These are phyloP conservation scores for Botrytis fabae DNA, from an alignment of 2,329 filamentous ascomycete genomes.

Conservation along the genomic window DNA sequence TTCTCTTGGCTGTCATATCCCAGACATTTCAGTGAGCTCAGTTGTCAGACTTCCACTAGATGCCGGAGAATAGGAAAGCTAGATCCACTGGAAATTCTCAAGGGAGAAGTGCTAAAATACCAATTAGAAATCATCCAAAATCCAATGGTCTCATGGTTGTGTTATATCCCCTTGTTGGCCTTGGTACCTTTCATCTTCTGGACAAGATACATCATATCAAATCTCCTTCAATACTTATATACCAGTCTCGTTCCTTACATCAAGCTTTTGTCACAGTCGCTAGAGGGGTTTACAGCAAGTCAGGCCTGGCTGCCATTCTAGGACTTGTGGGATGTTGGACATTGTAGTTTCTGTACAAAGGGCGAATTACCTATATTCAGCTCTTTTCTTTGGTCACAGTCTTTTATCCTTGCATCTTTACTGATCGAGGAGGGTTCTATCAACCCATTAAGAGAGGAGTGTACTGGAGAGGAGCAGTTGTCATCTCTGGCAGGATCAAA, in stretches of 20 bases:
- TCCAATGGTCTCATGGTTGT: too few species aligned
- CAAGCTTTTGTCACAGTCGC: not conserved
- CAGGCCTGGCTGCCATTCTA: not conserved
- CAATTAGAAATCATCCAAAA: too few species aligned
- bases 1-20: not conserved
- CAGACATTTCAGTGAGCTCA: not conserved
- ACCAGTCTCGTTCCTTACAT: not conserved
- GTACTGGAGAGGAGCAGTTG: not conserved
- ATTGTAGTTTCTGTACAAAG: not conserved
- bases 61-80: not conserved
- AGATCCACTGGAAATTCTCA: not conserved
- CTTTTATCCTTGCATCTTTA: not conserved
- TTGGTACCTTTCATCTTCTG: too few species aligned
- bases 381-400: not conserved
- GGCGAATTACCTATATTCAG: not conserved
- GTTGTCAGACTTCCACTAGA: not conserved
- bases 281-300: not conserved
- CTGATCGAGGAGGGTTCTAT: not conserved
- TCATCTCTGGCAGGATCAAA: not conserved
- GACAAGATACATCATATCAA: not conserved
- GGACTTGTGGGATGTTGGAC: not conserved
- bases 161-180: not conserved
- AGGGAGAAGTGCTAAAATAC: not conserved
- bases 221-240: not conserved
- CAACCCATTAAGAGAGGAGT: not conserved